phyloP scores from a whole-genome alignment of 768 basidiomycete species.

The Mycena crocata region DNA sequence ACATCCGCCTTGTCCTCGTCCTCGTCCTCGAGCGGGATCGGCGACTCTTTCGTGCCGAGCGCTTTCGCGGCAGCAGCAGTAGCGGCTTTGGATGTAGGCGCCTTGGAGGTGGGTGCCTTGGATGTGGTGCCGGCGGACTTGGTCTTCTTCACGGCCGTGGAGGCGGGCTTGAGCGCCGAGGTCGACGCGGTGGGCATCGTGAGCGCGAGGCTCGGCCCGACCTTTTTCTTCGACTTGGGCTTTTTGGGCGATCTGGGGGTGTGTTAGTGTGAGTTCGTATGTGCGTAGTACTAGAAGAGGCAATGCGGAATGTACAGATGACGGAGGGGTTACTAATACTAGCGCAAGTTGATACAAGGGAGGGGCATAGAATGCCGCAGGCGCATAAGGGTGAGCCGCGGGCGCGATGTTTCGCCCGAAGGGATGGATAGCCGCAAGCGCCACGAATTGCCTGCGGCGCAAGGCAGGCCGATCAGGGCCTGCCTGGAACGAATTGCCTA shows the following conservation, averaged over 20 bases:
- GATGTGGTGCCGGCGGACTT: constrained; percentile 8
- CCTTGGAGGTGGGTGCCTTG: constrained; percentile 9
- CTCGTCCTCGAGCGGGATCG: constrained; percentile 58
- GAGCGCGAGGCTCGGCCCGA: constrained; percentile 26
- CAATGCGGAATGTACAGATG: too few species aligned
- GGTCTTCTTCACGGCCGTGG: constrained; percentile 32
- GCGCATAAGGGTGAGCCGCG: too few species aligned
- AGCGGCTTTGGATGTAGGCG: constrained; percentile 31
- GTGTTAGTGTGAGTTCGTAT: constrained; percentile 29
- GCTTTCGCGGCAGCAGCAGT: constrained; percentile 38
- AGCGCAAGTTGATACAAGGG: too few species aligned
- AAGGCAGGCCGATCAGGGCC: too few species aligned
- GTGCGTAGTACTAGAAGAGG: too few species aligned
- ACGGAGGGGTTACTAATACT: too few species aligned
- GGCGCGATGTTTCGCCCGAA: too few species aligned
- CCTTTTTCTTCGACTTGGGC: constrained; percentile 67
- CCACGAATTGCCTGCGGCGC: too few species aligned
- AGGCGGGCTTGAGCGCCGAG: constrained; percentile 23
- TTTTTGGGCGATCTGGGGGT: constrained; percentile 71
- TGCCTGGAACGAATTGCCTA: too few species aligned
- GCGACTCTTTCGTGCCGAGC: constrained; percentile 58
- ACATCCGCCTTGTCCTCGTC: constrained; percentile 44
- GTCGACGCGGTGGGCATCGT: constrained; percentile 29
- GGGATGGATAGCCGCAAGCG: too few species aligned
- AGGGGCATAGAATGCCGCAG: too few species aligned